Evolutionary conservation across 495 filamentous ascomycete genomes (phyloP), one percentile per base, ranked within the genome.

Genomic region (Mycothermus thermophilus): DNA sequence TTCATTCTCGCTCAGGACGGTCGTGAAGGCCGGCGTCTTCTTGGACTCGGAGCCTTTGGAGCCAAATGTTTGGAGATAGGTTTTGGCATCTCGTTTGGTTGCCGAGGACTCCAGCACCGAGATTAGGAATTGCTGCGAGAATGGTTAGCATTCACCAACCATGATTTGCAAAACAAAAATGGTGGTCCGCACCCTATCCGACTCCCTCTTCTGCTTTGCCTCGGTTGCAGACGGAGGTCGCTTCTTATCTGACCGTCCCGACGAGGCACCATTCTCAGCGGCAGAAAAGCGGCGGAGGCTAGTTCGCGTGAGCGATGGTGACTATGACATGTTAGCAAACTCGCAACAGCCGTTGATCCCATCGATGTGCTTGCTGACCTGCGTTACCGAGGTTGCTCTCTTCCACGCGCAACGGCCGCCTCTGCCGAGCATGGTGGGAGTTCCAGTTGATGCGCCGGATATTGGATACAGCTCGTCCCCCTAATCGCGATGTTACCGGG

Each of bases 51-150:
- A 10, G 3, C 13, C 19, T 15, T 20, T 34, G 29, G 69, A 67
- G 27, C 74, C 75, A 54, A 90, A 84, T 22, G 77, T 82, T 36
- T 84, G 74, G 7, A 95, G 63, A 48, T 93, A 95, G 7, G 79
- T 75, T 54, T 79, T 83, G 28, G 86, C 88, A 57, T 95, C 87
- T 35, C 87, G 76, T 55, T 83, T 88, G 1, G 88, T 94, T 2
- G 85, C 76, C 4, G 84, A 80, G 9, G 87, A 83, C 44, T 72
- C 78, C 14, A 95, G 63, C 5, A 94, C 67, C 18, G 82, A 85
- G 8, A 88, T 66, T 43, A 85, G 78, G 43, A 90, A 77, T 57
- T 88, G 81, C 83, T 90, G 25, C n/a, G 32, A 34, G 22, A 25
- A 25, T 25, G 6, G 11, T 6, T 25, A 11, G 6, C 6, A 11